Conservation (phyloP, 1,284 basidiomycete genomes). For the Melampsora medusae region DNA sequence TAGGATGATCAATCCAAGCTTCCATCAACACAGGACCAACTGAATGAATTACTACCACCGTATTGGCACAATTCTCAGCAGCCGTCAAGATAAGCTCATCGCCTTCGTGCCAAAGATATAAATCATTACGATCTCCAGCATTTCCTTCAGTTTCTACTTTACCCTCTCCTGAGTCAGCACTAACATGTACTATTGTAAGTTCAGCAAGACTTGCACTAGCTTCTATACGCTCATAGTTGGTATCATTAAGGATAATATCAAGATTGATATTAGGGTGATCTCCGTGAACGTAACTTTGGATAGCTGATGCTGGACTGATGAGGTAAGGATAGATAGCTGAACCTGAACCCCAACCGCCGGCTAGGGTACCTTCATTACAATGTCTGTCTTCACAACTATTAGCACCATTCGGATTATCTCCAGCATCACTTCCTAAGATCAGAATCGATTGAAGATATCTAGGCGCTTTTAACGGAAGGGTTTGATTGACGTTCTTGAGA, state of each 20-base stretch:
- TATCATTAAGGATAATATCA: constrained; percentile 25
- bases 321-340: constrained; percentile 40
- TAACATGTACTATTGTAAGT: constrained; percentile 41
- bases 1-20: constrained; percentile 43
- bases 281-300: constrained; percentile 17
- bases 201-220: constrained; percentile 42
- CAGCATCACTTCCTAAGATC: constrained; percentile 41
- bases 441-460: constrained; percentile 21
- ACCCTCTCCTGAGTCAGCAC: constrained; percentile 39
- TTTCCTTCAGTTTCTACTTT: constrained; percentile 28
- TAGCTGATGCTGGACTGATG: constrained; percentile 32
- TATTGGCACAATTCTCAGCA: constrained; percentile 4
- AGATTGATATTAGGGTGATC: constrained; percentile 13
- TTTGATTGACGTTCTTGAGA: constrained; percentile 49
- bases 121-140: constrained; percentile 19
- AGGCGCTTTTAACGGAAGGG: constrained; percentile 46
- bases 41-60: constrained; percentile 31
- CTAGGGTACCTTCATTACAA: constrained; percentile 40
- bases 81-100: constrained; percentile 11
- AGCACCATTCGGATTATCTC: constrained; percentile 36
- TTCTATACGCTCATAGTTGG: constrained; percentile 24
- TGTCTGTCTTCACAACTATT: constrained; percentile 34
- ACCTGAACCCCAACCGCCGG: constrained; percentile 40
- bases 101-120: constrained; percentile 8
- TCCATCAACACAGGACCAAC: constrained; percentile 32